Evolutionary conservation across 495 filamentous ascomycete species (phyloP).

Genomic region (Hyphodiscus hymeniophilus): DNA sequence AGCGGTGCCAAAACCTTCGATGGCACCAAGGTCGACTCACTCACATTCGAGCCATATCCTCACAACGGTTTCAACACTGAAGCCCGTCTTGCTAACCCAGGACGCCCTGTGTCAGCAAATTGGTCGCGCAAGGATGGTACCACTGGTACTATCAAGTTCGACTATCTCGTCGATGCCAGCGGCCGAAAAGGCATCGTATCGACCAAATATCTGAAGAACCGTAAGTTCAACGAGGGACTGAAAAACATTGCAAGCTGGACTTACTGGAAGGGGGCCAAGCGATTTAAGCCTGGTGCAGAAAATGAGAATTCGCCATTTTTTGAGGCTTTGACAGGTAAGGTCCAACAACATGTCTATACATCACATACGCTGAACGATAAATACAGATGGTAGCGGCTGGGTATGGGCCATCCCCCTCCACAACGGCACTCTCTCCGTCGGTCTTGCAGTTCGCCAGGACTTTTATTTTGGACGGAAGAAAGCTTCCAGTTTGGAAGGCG

Average conservation of each 20-base stretch:
- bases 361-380: constrained; percentile 1
- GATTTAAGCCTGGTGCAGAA: constrained; percentile 25
- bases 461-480: constrained; percentile 22
- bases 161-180: constrained; percentile 39
- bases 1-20: constrained; percentile 41
- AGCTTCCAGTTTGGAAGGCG: constrained; percentile 14
- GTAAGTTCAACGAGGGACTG: constrained; percentile 29
- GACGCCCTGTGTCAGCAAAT: constrained; percentile 36
- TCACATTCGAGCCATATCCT: constrained; percentile 27
- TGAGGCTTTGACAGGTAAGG: constrained; percentile 30
- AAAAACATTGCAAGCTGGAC: constrained; percentile 39
- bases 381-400: constrained; percentile 34
- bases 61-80: neutral
- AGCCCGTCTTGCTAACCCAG: constrained; percentile 21
- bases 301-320: constrained; percentile 30
- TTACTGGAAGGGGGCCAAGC: constrained; percentile 30
- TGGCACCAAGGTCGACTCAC: constrained; percentile 30
- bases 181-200: constrained; percentile 31
- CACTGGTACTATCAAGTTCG: constrained; percentile 31
- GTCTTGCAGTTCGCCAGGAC: constrained; percentile 32
- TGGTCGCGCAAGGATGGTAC: constrained; percentile 36
- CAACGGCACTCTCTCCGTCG: constrained; percentile 34
- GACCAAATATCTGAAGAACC: constrained; percentile 40
- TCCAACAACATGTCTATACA: neutral
- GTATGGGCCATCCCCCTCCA: constrained; percentile 38